A percentile compares a stretch with the other conserved stretches of the same genome.
phyloP scores from a whole-genome alignment of 1,284 basidiomycete genomes.

The Marasmius oreades region DNA sequence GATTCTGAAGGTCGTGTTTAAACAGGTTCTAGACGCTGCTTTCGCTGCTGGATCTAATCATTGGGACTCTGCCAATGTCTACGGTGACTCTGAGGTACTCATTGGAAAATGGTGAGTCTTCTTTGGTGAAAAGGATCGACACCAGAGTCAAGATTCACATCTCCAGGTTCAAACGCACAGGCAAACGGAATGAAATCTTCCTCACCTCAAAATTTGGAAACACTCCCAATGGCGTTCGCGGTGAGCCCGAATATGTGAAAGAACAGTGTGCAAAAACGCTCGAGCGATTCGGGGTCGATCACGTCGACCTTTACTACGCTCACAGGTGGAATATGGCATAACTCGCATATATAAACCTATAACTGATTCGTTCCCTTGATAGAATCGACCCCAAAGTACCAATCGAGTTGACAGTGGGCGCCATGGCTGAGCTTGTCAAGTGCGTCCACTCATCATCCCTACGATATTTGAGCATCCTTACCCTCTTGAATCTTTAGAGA shows the following conservation, averaged over 20 bases:
- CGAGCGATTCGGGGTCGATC: constrained; percentile 29
- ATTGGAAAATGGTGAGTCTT: constrained; percentile 38
- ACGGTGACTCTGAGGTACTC: constrained; percentile 41
- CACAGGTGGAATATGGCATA: constrained; percentile 14
- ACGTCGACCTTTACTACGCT: constrained; percentile 33
- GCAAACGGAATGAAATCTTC: constrained; percentile 30
- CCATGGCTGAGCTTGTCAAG: constrained; percentile 33
- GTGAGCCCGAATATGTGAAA: constrained; percentile 21
- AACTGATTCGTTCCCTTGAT: neutral
- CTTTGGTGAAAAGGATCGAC: no score
- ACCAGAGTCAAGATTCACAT: no score
- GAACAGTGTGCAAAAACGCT: constrained; percentile 31
- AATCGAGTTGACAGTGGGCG: constrained; percentile 29
- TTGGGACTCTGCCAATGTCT: constrained; percentile 43
- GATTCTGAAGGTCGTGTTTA: neutral
- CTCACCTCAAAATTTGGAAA: constrained; percentile 33
- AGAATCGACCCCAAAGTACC: constrained; percentile 19
- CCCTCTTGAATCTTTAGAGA: constrained; percentile 27
- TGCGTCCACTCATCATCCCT: neutral
- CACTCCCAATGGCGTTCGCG: constrained; percentile 9
- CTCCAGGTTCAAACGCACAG: constrained; percentile 27
- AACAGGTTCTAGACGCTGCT: constrained; percentile 36
- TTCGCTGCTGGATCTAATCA: constrained; percentile 34
- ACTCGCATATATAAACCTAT: neutral
- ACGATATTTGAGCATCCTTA: neutral